phyloP scores from a whole-genome alignment of 1,284 basidiomycete species.

The Phenoliferia sp. region DNA sequence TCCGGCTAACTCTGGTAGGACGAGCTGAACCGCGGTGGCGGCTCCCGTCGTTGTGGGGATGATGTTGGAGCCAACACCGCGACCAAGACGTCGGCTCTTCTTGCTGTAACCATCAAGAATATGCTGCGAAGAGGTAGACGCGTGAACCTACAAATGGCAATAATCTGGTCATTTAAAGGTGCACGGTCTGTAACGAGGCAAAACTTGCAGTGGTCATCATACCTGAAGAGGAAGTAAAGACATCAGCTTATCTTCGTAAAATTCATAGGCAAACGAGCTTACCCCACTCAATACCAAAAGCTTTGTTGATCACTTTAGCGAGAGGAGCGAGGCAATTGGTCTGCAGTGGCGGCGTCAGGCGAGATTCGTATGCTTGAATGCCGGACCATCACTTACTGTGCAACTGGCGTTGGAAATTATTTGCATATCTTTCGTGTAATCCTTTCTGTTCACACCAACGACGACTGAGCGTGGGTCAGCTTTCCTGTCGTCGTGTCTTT shows the following conservation, averaged over 20 bases:
- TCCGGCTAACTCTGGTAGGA: slow-evolving; percentile 45
- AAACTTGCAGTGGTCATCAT: slow-evolving; percentile 45
- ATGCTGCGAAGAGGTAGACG: slow-evolving; percentile 44
- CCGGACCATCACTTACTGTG: slow-evolving; percentile 36
- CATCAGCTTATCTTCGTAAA: too few species aligned
- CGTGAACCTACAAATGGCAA: slow-evolving; percentile 35
- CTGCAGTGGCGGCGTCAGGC: slow-evolving; percentile 19
- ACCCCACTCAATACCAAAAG: slow-evolving; percentile 45
- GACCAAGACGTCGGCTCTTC: slow-evolving; percentile 44
- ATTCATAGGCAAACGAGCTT: too few species aligned
- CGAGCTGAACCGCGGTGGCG: slow-evolving; percentile 44
- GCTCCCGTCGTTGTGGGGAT: slow-evolving; percentile 40
- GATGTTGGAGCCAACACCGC: slow-evolving; percentile 5
- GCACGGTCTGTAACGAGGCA: not conserved
- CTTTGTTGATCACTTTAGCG: slow-evolving; percentile 42
- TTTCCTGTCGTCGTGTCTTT: not conserved
- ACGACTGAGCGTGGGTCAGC: slow-evolving; percentile 34
- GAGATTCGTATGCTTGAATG: not conserved
- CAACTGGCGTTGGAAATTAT: slow-evolving; percentile 46
- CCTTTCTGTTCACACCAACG: slow-evolving; percentile 44
- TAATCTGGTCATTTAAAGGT: not conserved
- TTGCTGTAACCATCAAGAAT: slow-evolving; percentile 45
- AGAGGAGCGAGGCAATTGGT: slow-evolving; percentile 47
- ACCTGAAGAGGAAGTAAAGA: too few species aligned
- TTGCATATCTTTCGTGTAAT: slow-evolving; percentile 39